Evolutionary conservation across 345 rosid genomes (phyloP).

Genomic region (Linum trigynum): DNA sequence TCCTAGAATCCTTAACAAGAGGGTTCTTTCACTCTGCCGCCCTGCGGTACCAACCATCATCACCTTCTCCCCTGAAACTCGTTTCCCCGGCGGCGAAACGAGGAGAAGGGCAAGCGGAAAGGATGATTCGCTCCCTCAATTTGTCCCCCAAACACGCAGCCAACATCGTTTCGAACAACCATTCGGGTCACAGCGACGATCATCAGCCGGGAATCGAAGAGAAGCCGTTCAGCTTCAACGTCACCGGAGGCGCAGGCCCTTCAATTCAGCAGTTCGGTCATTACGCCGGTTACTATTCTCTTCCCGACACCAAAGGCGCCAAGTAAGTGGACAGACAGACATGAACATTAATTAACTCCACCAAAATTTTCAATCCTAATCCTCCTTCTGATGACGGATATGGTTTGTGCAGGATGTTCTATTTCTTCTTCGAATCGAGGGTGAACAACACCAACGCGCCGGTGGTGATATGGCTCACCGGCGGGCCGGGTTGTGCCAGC

Average conservation of each 20-base stretch:
- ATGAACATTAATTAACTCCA: no score
- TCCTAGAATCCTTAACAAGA: no score
- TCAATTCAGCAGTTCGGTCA: constrained; percentile 59
- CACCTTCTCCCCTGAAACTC: no score
- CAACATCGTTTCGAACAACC: constrained; percentile 1
- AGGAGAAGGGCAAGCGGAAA: constrained; percentile 9
- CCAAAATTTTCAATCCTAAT: no score
- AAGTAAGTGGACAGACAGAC: constrained; percentile 35
- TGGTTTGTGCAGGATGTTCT: no score
- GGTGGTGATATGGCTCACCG: no score
- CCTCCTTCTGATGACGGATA: constrained; percentile 18
- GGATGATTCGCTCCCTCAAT: not conserved
- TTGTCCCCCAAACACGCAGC: constrained; percentile 15
- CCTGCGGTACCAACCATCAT: no score
- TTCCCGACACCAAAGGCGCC: constrained; percentile 56
- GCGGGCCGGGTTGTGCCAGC: no score
- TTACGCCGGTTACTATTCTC: constrained; percentile 70
- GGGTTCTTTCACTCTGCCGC: no score
- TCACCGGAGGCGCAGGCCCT: constrained; percentile 17
- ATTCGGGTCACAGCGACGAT: not conserved
- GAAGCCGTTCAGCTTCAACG: constrained; percentile 30
- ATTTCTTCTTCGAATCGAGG: no score
- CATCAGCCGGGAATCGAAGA: constrained; percentile 11
- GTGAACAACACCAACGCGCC: no score
- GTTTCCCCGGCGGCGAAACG: no score